These are phyloP conservation scores for Leishmania tarentolae DNA, from an alignment of 208 protist genomes.

Conservation along the genomic window DNA sequence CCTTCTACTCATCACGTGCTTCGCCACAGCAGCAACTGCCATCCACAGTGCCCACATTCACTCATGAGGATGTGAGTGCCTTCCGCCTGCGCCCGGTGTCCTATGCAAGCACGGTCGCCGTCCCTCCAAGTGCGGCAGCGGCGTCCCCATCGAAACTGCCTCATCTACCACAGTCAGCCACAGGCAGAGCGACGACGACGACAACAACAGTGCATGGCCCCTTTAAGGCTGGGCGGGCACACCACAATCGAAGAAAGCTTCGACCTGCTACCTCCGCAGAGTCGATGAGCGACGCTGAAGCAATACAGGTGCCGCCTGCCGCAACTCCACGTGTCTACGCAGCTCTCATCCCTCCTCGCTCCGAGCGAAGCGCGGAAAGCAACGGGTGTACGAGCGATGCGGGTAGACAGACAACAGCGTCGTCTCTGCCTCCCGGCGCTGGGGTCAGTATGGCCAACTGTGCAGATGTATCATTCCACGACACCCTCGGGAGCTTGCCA, in stretches of 20 bases:
- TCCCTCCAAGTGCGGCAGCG: not conserved
- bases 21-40: not conserved
- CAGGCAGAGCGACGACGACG: not conserved
- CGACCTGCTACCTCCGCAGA: not conserved
- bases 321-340: constrained; percentile 23
- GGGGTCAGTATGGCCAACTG: not conserved
- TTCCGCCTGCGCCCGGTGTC: constrained; percentile 14
- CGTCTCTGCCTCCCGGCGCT: not conserved
- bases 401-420: not conserved
- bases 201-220: not conserved
- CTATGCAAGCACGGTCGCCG: not conserved
- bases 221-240: not conserved
- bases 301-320: constrained; percentile 7
- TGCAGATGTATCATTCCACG: not conserved
- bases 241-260: not conserved
- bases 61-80: constrained; percentile 13
- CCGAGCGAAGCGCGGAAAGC: not conserved
- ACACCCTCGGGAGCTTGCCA: not conserved
- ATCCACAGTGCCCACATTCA: not conserved
- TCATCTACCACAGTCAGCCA: not conserved
- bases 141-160: not conserved
- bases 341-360: constrained; percentile 4
- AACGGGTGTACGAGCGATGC: not conserved
- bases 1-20: not conserved
- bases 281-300: not conserved